Evolutionary conservation across 306 rosid species (phyloP), one percentile per base, ranked within the genome.

Genomic region (Ormosia emarginata): DNA sequence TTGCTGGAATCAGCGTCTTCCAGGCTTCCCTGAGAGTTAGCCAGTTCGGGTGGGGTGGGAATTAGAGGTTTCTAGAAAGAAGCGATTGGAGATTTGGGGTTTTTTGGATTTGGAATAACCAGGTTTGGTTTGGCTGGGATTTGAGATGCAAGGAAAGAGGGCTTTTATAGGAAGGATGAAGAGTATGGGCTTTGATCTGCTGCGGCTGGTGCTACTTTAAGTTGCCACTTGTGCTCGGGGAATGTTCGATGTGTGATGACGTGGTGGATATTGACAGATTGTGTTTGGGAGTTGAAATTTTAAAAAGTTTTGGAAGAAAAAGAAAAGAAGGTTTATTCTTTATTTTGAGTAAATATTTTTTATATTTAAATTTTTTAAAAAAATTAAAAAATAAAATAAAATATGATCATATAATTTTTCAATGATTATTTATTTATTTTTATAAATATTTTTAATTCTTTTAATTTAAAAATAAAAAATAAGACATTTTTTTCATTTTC

Each of bases 41-140:
- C 99, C 99, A 95, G 98, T 84, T 95, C 97, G 77, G 7, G 91
- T 55, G 8, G 53, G 24, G 24, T 41, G 57, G 41, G 3, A 24
- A 32, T 62, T 39, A 12, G 61, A 83, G 11, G 13, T 3, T 18
- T n/a, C n/a, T 12, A 73, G 14, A 58, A 50, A 17, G 41, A 24
- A 36, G 36, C 13, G 8, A 18, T 6, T 0, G 32, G 2, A 18
- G 17, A 40, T 61, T 75, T 2, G 36, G 61, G 73, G 6, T 34
- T 75, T 34, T 75, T 7, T 14, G 4, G 43, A 2, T 8, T 30
- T 62, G 10, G 2, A 4, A 11, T 11, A 18, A 59, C 24, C 10
- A 2, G 3, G 61, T 17, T 5, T n/a, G n/a, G 58, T 5, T 52
- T 14, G 58, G 7, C 24, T 12, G 6, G 15, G 2, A 0, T 0